phyloP scores from a whole-genome alignment of 1,139 yeast genomes.

The Debaryomyces fabryi region DNA sequence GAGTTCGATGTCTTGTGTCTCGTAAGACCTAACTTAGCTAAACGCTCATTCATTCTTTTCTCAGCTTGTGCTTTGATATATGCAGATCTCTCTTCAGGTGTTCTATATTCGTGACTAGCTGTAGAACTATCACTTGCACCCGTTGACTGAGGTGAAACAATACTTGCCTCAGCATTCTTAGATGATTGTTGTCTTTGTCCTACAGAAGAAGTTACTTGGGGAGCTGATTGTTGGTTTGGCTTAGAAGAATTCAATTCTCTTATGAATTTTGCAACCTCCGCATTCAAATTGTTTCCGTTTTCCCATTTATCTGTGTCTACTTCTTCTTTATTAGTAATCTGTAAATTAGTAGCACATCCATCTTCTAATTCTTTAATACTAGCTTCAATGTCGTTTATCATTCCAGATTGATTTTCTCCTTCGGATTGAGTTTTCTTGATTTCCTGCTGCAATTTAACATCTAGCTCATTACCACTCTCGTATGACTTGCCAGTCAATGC shows the following conservation, averaged over 20 bases:
- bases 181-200: neutral
- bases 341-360: conserved; percentile 54
- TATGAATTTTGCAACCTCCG: conserved; percentile 65
- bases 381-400: conserved; percentile 70
- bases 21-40: conserved; percentile 81
- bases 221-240: neutral
- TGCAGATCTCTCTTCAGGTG: conserved; percentile 74
- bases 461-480: conserved; percentile 44
- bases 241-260: conserved; percentile 43
- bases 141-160: conserved; percentile 17
- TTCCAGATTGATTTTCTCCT: conserved; percentile 53
- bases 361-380: conserved; percentile 74
- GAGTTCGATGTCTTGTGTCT: conserved; percentile 28
- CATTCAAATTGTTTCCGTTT: conserved; percentile 75
- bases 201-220: neutral
- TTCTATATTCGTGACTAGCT: conserved; percentile 25
- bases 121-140: conserved; percentile 16
- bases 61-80: conserved; percentile 90
- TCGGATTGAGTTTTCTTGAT: conserved; percentile 58
- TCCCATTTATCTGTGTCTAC: conserved; percentile 79
- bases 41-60: conserved; percentile 82
- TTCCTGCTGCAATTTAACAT: conserved; percentile 58
- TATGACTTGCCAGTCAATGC: conserved; percentile 79
- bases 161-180: neutral
- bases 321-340: conserved; percentile 47